A percentile compares a stretch with the other conserved stretches of the same genome.
phyloP scores from a whole-genome alignment of 306 rosid species.

The Corylus avellana region DNA sequence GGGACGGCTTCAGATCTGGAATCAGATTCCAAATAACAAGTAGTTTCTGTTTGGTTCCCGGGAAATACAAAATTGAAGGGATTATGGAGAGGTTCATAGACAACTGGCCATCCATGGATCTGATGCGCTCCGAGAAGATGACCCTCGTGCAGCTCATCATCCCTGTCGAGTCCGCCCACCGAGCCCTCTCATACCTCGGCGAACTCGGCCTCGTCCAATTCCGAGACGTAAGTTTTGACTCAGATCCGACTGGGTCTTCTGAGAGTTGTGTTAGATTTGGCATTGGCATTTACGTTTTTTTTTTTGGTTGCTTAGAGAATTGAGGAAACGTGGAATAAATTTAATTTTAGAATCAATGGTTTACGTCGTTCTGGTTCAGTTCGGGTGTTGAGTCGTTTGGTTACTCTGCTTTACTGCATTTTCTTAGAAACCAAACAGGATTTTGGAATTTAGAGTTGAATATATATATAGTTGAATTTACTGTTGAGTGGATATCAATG shows the following conservation, averaged over 20 bases:
- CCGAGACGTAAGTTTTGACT: slow-evolving; percentile 67
- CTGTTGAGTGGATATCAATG: slow-evolving; percentile 10
- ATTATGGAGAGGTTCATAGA: slow-evolving; percentile 64
- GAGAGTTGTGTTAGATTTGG: slow-evolving; percentile 17
- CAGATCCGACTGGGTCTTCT: slow-evolving; percentile 35
- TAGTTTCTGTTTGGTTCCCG: slow-evolving; percentile 44
- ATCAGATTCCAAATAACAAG: slow-evolving; percentile 22
- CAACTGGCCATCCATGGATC: slow-evolving; percentile 87
- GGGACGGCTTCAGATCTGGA: slow-evolving; percentile 55
- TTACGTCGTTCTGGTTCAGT: background rate
- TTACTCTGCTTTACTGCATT: background rate
- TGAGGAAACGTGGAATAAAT: slow-evolving; percentile 2
- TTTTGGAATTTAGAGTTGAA: slow-evolving; percentile 21
- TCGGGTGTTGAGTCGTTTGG: background rate
- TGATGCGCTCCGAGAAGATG: slow-evolving; percentile 99
- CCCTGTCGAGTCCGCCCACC: slow-evolving; percentile 92
- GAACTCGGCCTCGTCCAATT: slow-evolving; percentile 96
- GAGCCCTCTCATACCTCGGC: slow-evolving; percentile 88
- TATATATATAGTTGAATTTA: background rate
- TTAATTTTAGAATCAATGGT: background rate
- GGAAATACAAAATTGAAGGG: slow-evolving; percentile 31
- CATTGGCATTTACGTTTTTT: background rate
- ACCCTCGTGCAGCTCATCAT: slow-evolving; percentile 92
- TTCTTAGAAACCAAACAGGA: background rate
- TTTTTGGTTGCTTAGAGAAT: background rate